Base-by-base conservation (phyloP, 768 basidiomycete species). In the Amanita inopinata region DNA sequence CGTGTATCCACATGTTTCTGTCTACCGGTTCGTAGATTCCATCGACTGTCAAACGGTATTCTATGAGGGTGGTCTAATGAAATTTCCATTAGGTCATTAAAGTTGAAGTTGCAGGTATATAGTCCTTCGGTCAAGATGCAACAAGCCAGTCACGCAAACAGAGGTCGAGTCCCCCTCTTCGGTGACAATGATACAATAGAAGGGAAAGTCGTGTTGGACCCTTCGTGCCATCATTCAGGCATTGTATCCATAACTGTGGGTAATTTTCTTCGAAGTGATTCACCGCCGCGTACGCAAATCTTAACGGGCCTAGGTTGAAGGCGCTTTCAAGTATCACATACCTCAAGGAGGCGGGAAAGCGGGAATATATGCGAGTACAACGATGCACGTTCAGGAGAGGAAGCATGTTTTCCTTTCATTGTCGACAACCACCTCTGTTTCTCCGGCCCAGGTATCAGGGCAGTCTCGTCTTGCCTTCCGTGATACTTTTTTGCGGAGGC, bases 121-220 rank as follows among this genome's bases (percentile, higher is more conserved):
- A 82, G 80, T 43, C 70, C 77, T 4, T 77, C 71, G n/a, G 59
- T 80, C 8, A 76, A 74, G 53, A 56, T 69, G n/a, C 59, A 66
- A 30, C 58, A 61, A 30, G 55, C 50, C 22, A 54, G 56, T 27
- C 47, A 46, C 40, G 53, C 33, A 47, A 47, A 43, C 20, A 51
- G 54, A 25, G 62, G 64, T 3, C 59, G 63, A 9, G 46, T 70
- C 9, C 66, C 81, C 1, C 76, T 83, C 3, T 84, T 80, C 49
- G 69, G 71, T 24, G 71, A 76, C 39, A 67, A 72, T 34, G 79
- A 82, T 53, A 70, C 65, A 47, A 64, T 85, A 11, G 64, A 67
- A 48, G 83, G 83, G 24, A 73, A 67, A 41, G 69, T 84, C 10
- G 64, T 67, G 12, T 66, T 85, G 1, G 75, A 78, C 50, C 63